Evolutionary conservation across 2,329 filamentous ascomycete species (phyloP).

Genomic region (Sphaerulina vaccinii): DNA sequence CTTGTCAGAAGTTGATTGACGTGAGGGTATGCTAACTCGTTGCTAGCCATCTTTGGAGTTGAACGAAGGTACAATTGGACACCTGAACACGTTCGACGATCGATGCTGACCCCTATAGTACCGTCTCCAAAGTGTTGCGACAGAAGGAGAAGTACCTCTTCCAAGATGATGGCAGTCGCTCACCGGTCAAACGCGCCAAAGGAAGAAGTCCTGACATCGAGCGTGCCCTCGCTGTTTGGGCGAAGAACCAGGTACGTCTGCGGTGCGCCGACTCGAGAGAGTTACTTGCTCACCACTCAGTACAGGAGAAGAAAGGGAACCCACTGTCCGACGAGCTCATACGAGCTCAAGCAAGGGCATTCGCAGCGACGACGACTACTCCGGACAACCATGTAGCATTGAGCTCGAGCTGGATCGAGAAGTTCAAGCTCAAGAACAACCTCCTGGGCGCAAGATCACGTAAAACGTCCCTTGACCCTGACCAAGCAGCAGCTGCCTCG

Average conservation of each 20-base stretch:
- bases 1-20: background rate
- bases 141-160: slow-evolving; percentile 93
- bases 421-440: slow-evolving; percentile 89
- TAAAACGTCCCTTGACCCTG: slow-evolving; percentile 62
- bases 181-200: slow-evolving; percentile 78
- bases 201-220: slow-evolving; percentile 89
- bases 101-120: slow-evolving; percentile 57
- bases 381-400: slow-evolving; percentile 71
- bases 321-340: slow-evolving; percentile 77
- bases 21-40: slow-evolving; percentile 24
- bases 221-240: slow-evolving; percentile 83
- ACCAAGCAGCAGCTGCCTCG: slow-evolving; percentile 55
- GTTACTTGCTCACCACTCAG: background rate
- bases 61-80: slow-evolving; percentile 76
- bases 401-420: slow-evolving; percentile 81
- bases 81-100: background rate
- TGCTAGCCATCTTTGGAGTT: slow-evolving; percentile 79
- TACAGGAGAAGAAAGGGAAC: slow-evolving; percentile 69
- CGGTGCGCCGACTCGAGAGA: background rate
- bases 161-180: slow-evolving; percentile 73
- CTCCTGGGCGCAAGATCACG: slow-evolving; percentile 55
- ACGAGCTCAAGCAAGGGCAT: slow-evolving; percentile 77
- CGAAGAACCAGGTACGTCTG: slow-evolving; percentile 57
- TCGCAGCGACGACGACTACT: slow-evolving; percentile 63
- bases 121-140: slow-evolving; percentile 94